These are phyloP conservation scores for Hortaea sp. DNA, from an alignment of 2,329 filamentous ascomycete species.

Conservation along the genomic window DNA sequence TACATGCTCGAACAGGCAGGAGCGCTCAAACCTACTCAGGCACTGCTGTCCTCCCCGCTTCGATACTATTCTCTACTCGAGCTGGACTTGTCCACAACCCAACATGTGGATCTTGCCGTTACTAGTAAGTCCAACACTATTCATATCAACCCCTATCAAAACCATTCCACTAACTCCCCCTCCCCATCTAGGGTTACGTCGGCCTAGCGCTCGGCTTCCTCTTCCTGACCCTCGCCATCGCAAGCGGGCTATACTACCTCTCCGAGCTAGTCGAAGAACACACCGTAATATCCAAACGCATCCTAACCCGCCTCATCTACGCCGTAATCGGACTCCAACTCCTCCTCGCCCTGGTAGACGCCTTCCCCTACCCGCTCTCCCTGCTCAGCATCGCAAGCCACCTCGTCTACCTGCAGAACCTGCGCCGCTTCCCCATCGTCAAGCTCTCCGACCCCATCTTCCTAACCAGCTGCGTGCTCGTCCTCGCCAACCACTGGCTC, in stretches of 20 bases:
- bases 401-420: slow-evolving; percentile 77
- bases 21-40: too few relatives aligned
- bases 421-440: slow-evolving; percentile 65
- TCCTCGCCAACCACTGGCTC: slow-evolving; percentile 82
- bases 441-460: slow-evolving; percentile 83
- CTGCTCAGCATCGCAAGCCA: slow-evolving; percentile 70
- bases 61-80: too few relatives aligned
- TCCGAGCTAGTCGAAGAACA: slow-evolving; percentile 98
- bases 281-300: slow-evolving; percentile 78
- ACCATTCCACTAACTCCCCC: slow-evolving; percentile 4
- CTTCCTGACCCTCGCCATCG: slow-evolving; percentile 91
- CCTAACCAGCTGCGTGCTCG: slow-evolving; percentile 70
- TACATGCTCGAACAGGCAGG: too few relatives aligned
- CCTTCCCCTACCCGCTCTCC: slow-evolving; percentile 70
- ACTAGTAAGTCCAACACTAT: slow-evolving; percentile 32
- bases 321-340: slow-evolving; percentile 63
- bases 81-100: neutral
- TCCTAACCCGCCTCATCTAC: slow-evolving; percentile 82
- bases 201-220: slow-evolving; percentile 82
- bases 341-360: slow-evolving; percentile 68
- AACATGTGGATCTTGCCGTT: slow-evolving; percentile 94
- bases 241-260: slow-evolving; percentile 96
- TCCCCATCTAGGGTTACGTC: slow-evolving; percentile 53
- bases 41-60: too few relatives aligned
- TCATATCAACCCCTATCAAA: neutral